Conservation (phyloP, 306 rosid species). For the Dicorynia guianensis region DNA sequence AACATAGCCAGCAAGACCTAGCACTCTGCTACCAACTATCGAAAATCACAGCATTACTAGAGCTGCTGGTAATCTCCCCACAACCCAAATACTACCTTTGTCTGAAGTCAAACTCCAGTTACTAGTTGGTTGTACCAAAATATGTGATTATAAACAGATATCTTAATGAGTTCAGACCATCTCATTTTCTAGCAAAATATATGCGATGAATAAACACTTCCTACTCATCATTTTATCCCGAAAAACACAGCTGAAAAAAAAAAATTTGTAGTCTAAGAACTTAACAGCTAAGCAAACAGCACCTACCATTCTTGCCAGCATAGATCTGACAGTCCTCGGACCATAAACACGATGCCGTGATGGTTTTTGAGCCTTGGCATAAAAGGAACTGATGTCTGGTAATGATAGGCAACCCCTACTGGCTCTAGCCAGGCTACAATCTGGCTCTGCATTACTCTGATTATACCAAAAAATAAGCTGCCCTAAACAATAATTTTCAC, state of each 20-base stretch:
- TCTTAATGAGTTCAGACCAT: not conserved
- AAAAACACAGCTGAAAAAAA: not conserved
- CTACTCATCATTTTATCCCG: not conserved
- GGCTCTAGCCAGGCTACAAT: constrained; percentile 69
- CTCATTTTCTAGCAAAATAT: constrained; percentile 30
- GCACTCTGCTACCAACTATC: not conserved
- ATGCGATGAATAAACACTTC: constrained; percentile 21
- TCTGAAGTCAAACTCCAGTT: not conserved
- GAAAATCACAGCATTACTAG: not conserved
- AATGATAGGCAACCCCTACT: constrained; percentile 89
- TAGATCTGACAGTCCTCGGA: constrained; percentile 84
- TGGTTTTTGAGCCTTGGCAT: constrained; percentile 86
- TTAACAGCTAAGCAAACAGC: not conserved
- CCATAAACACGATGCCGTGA: constrained; percentile 87
- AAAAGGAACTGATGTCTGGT: constrained; percentile 90
- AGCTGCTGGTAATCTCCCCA: not conserved
- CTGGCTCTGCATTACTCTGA: constrained; percentile 87
- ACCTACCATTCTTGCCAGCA: constrained; percentile 96
- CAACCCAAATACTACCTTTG: not conserved
- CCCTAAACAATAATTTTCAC: constrained; percentile 94
- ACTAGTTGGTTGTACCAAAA: not conserved
- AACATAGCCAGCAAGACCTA: not conserved
- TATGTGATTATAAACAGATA: not conserved
- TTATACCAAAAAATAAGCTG: constrained; percentile 98
- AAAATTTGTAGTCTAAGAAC: not conserved